A percentile compares a stretch with the other conserved stretches of the same genome.
Conservation (phyloP, 1,139 yeast species). For the Candida mesenterica region DNA sequence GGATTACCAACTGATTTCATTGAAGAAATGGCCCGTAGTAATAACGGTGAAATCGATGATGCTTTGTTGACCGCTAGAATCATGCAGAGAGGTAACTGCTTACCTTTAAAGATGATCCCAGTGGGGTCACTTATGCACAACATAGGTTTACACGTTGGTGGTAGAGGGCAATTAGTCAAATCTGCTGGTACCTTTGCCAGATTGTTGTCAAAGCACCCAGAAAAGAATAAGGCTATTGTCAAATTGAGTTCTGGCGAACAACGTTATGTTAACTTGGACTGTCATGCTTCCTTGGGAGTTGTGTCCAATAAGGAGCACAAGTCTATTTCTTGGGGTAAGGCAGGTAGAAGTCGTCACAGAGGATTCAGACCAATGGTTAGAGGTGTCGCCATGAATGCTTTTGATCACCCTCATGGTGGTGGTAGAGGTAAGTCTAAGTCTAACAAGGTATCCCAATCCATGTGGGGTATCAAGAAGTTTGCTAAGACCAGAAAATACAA, state of each 20-base stretch:
- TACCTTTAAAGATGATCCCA: constrained; percentile 90
- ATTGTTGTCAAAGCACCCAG: constrained; percentile 75
- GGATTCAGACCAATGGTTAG: constrained; percentile 95
- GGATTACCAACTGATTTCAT: constrained; percentile 83
- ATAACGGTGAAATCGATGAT: constrained; percentile 84
- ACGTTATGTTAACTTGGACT: constrained; percentile 79
- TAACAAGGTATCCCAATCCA: constrained; percentile 88
- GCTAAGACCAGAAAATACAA: constrained; percentile 93
- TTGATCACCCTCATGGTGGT: constrained; percentile 99
- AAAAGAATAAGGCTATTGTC: constrained; percentile 68
- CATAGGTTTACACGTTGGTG: constrained; percentile 70
- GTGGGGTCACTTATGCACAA: constrained; percentile 89
- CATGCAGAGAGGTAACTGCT: constrained; percentile 90
- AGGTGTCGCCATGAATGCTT: constrained; percentile 98
- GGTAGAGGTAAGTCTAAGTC: constrained; percentile 99
- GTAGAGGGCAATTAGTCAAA: constrained; percentile 90
- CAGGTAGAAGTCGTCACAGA: constrained; percentile 90
- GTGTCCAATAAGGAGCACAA: constrained; percentile 96
- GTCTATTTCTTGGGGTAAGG: constrained; percentile 89
- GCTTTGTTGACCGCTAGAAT: constrained; percentile 86
- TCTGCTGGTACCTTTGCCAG: constrained; percentile 96
- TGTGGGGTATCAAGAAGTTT: constrained; percentile 97
- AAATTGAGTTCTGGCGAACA: constrained; percentile 91
- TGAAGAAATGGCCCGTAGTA: constrained; percentile 58
- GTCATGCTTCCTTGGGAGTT: constrained; percentile 92